Evolutionary conservation across 1,139 yeast genomes (phyloP), one percentile per base, ranked within the genome.

Genomic region (Candida freyschussii): DNA sequence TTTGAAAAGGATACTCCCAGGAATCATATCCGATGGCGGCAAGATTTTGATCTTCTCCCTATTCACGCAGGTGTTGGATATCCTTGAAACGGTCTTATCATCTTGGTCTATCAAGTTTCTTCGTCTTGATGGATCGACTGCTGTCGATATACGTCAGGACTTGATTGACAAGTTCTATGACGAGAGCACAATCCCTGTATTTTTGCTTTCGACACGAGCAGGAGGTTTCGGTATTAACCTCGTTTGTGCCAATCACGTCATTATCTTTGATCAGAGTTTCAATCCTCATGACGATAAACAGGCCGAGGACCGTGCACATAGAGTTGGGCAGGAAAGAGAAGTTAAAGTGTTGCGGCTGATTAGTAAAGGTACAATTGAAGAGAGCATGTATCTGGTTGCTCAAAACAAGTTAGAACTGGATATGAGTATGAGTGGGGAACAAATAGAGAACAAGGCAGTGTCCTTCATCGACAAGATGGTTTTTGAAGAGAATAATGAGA

Each of bases 241-340:
- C 48, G 94, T 95, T 4, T 94, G 96, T 51, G 98, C 99, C 8
- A 91, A 87, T 53, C 77, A 81, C 41, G 98, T 91, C 4, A 71
- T 91, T 34, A 84, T 93, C 22, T 89, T 79, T 52, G 99, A 91
- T 56, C 91, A 87, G 55, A 82, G 95, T 29, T 91, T 91, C 62
- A 91, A 91, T 51, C 99, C 99, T 0, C 98, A 93, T 56, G 98
- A 91, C 57, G 99, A 91, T 55, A 83, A 82, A 54, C 99, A 91
- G 62, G 99, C 99, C 0, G 98, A 93, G 56, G 98, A 91, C 57
- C 73, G 99, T 53, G 96, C 98, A 0, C 99, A 91, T 58, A 75
- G 99, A 57, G 95, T 93, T 17, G 99, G 99, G 3, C 98, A 93
- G 60, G 81, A 83, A 25, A 77, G 82, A 39, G 91, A 84, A 32